phyloP scores from a whole-genome alignment of 352 stramenopile species.

The Pythium oligandrum region DNA sequence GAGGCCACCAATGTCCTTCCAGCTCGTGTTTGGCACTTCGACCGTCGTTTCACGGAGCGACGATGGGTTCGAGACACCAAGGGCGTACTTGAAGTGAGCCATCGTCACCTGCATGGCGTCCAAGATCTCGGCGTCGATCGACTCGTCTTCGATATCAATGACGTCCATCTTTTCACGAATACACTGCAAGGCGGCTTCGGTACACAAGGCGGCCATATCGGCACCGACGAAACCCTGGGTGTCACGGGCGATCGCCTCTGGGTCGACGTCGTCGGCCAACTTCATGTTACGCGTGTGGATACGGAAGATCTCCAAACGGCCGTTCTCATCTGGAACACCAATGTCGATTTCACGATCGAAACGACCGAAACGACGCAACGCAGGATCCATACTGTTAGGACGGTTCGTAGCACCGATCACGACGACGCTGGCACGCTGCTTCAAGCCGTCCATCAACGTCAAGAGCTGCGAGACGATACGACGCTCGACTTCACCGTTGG shows the following conservation, averaged over 20 bases:
- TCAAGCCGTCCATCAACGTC: conserved; percentile 98
- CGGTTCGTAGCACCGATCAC: conserved; percentile 99
- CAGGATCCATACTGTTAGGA: conserved; percentile 98
- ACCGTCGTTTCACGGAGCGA: conserved; percentile 99
- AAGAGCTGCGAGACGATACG: conserved; percentile 98
- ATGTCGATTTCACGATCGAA: conserved; percentile 99
- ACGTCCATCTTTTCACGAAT: conserved; percentile 99
- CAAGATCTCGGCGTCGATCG: conserved; percentile 98
- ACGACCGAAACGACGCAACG: conserved; percentile 96
- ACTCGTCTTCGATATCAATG: conserved; percentile 99
- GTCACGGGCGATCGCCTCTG: conserved; percentile 95
- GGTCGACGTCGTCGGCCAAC: conserved; percentile 98
- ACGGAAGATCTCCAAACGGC: conserved; percentile 97
- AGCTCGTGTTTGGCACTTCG: conserved; percentile 97
- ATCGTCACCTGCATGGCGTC: conserved; percentile 98
- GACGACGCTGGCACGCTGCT: conserved; percentile 92
- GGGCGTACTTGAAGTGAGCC: conserved; percentile 98
- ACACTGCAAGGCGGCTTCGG: conserved; percentile 97
- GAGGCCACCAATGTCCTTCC: conserved; percentile 99
- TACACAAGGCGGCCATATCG: conserved; percentile 99
- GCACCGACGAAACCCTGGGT: conserved; percentile 99
- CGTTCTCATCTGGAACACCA: conserved; percentile 98
- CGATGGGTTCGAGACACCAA: conserved; percentile 97
- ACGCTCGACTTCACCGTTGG: conserved; percentile 98
- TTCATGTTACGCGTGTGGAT: conserved; percentile 99